Base-by-base conservation (phyloP, 805 yeast genomes). In the Komagataella pastoris region DNA sequence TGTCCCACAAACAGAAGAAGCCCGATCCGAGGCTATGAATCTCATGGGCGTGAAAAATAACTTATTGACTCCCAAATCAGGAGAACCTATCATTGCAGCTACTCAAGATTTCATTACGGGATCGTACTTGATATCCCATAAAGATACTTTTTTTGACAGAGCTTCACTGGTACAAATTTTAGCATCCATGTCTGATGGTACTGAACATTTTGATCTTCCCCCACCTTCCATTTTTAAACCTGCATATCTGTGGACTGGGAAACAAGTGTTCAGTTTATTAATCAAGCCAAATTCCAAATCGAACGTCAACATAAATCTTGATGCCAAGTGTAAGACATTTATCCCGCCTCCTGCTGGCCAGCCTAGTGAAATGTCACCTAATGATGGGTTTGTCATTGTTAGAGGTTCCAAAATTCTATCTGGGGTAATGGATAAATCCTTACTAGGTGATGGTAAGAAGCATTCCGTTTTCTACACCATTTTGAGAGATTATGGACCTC, bases 81-180 rank as follows among this genome's bases (percentile, higher is more conserved):
- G 99, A 60, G 99, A 95, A 62, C 99, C 99, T 0, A 93, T 93
- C 59, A 93, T 93, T 75, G 99, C 99, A 0, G 99, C 99, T 7
- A 93, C 99, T 0, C 99, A 93, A 73, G 99, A 93, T 79, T 93
- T 93, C 73, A 93, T 93, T 61, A 90, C 98, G 5, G 99, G 98
- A 17, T 88, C 97, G 0, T 93, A 83, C 65, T 73, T 93, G 61
- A 87, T 93, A 46, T 85, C 97, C 1, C 88, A 86, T 60, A 95
- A 93, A 67, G 98, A 95, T 66, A 78, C 95, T 1, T 93, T 93
- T 66, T 91, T 79, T 63, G 96, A 90, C 67, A 77, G 96, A 57
- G 93, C 91, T 1, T 73, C 87, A 7, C 80, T 93, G 52, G 80
- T 84, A 3, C 96, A 88, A 67, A 61, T 93, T 47, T 73, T 91